Base-by-base conservation (phyloP, 371 early-diverging fungal species). In the Neoconidiobolus thromboides region DNA sequence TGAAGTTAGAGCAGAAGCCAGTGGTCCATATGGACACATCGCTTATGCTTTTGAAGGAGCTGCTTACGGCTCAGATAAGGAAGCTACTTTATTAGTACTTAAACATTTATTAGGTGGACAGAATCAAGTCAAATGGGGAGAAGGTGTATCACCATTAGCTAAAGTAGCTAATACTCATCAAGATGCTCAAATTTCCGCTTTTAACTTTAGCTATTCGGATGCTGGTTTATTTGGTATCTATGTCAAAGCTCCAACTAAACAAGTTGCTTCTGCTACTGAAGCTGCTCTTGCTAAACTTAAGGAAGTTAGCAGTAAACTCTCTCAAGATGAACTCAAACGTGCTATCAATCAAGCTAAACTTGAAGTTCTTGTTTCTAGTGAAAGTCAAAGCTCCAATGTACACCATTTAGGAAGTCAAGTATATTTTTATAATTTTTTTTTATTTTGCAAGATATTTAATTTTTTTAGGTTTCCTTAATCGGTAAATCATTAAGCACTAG, bases 201-300 rank as follows among this genome's bases (percentile, higher is more conserved):
- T 96, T 76, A 81, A 84, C 72, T 71, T 80, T 60, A 76, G 85
- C 40, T 94, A 94, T 80, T 83, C 91, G 26, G 95, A 94, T 73
- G 87, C 93, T 60, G 93, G 91, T 64, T 77, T 96, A 58, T 82
- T 95, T 65, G 97, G 93, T 63, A 70, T 95, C 62, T 73, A 83
- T 58, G 78, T 83, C 41, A 72, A 81, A 48, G 80, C 85, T 48
- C 78, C 84, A 41, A 65, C 75, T 44, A 64, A 76, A 49, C 69
- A 83, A 41, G 75, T 86, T 62, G 61, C 66, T 47, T 73, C 72
- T 46, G 82, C 80, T 55, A 77, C 83, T 58, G 73, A 82, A 60
- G 67, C 80, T 58, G 80, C 87, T 51, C 83, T 83, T 43, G 81
- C 76, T 52, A 73, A 85, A 48, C 79, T 89, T 73, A 69, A 73